Evolutionary conservation across 2,329 filamentous ascomycete genomes (phyloP).

Genomic region (Claviceps citrina): DNA sequence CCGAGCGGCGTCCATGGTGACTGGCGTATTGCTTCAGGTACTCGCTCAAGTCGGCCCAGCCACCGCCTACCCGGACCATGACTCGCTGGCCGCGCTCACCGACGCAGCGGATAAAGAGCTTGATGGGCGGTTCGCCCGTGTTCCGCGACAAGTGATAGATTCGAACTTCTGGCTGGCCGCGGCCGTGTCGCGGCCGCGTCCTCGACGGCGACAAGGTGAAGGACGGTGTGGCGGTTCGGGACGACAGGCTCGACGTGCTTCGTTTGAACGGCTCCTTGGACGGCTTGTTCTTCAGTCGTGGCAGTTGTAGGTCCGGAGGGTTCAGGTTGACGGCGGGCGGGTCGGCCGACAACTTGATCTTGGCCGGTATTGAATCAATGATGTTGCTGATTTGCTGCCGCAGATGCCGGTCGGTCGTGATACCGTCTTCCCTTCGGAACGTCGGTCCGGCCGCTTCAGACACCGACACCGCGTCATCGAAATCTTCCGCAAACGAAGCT

Average conservation of each 20-base stretch:
- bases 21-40: slow-evolving; percentile 86
- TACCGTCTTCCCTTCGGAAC: slow-evolving; percentile 19
- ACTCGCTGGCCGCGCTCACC: slow-evolving; percentile 82
- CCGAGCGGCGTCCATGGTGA: slow-evolving; percentile 67
- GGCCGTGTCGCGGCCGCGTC: slow-evolving; percentile 31
- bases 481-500: slow-evolving; percentile 31
- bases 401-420: slow-evolving; percentile 48
- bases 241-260: slow-evolving; percentile 36
- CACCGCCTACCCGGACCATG: slow-evolving; percentile 94
- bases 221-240: slow-evolving; percentile 47
- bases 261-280: slow-evolving; percentile 30
- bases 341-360: slow-evolving; percentile 56
- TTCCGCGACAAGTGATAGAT: slow-evolving; percentile 81
- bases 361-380: slow-evolving; percentile 59
- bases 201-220: slow-evolving; percentile 55
- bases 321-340: slow-evolving; percentile 37
- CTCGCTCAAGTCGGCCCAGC: slow-evolving; percentile 94
- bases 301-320: slow-evolving; percentile 40
- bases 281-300: slow-evolving; percentile 27
- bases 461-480: slow-evolving; percentile 25
- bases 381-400: slow-evolving; percentile 70
- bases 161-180: slow-evolving; percentile 60
- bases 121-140: slow-evolving; percentile 75
- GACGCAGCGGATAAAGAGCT: slow-evolving; percentile 83
- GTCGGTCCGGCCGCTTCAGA: slow-evolving; percentile 15